Evolutionary conservation across 2,329 filamentous ascomycete genomes (phyloP), one percentile per base, ranked within the genome.

Genomic region (Magnaporthales sp.): DNA sequence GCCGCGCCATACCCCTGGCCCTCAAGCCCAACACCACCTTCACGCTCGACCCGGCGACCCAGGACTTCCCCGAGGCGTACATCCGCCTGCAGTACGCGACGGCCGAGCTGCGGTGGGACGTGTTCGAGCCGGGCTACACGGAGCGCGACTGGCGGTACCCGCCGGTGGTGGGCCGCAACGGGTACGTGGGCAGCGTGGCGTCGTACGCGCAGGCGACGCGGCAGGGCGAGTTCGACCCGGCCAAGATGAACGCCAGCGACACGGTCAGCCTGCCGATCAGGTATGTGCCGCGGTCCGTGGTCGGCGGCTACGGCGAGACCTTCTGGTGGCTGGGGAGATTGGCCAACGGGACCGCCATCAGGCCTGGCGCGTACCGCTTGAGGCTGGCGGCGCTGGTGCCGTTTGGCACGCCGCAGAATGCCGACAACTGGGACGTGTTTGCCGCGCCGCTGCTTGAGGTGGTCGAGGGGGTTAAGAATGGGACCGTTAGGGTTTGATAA

Each of bases 361-460:
- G 71, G 75, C 31, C 76, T 75, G n/a, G 75, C 74, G 29, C 69
- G 72, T 67, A 78, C 74, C 8, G 74, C 76, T 2, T 67, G 62
- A 54, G 68, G 27, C 27, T 69, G 51, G 66, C 63, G 0, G 62
- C 46, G 3, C 65, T 69, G 24, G 10, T 46, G 64, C 68, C 68
- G 4, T 67, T 67, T 63, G 62, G 38, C 30, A 63, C 67, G 29
- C 68, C 62, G 8, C 29, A 24, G 4, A 58, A 65, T 11, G 38
- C 65, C 2, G 63, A 66, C 64, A 66, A 62, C 66, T 68, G 68
- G 68, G 67, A 67, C 38, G 54, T 58, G 54, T 26, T 58, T 58
- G 54, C 24, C 22, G 24, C 24, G 54, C 54, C 54, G 54, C 11
- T 58, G 22, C 24, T 58, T 7, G 54, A 58, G 24, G 54, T 58